These are phyloP conservation scores for Sarocladium brachiariae DNA, from an alignment of 2,329 filamentous ascomycete species.

Conservation along the genomic window DNA sequence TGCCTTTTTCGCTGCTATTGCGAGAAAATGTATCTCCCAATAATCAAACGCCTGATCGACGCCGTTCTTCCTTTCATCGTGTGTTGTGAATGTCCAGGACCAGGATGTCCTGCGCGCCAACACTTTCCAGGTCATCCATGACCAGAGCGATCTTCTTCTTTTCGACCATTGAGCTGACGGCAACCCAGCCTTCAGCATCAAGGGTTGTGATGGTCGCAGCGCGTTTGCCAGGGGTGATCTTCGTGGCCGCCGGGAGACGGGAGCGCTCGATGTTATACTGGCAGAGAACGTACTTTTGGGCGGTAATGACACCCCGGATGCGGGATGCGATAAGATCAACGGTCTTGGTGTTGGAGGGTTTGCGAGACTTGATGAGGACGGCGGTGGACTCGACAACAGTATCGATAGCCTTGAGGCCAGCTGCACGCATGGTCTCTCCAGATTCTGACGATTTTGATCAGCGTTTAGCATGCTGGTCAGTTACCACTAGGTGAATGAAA, in stretches of 20 bases:
- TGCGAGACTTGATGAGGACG: constrained; percentile 85
- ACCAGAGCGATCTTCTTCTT: constrained; percentile 76
- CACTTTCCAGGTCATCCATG: constrained; percentile 75
- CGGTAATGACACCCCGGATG: constrained; percentile 90
- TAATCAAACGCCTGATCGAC: not conserved
- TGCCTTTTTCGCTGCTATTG: not conserved
- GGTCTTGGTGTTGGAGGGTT: constrained; percentile 70
- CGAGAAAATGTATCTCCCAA: not conserved
- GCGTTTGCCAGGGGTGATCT: constrained; percentile 87
- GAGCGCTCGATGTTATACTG: constrained; percentile 85
- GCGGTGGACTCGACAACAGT: constrained; percentile 86
- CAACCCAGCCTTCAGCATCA: constrained; percentile 86
- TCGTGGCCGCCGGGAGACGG: constrained; percentile 58
- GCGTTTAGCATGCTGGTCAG: not conserved
- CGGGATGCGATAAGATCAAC: constrained; percentile 79
- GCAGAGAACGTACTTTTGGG: constrained; percentile 89
- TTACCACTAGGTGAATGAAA: constrained; percentile 17
- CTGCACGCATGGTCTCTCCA: constrained; percentile 95
- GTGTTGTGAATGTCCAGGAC: constrained; percentile 83
- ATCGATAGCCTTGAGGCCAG: constrained; percentile 87
- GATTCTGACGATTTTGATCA: constrained; percentile 58
- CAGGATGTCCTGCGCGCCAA: constrained; percentile 78
- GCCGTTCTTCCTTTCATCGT: constrained; percentile 28
- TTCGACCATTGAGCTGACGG: constrained; percentile 90
- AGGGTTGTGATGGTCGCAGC: constrained; percentile 87